Evolutionary conservation across 768 basidiomycete species (phyloP).

Genomic region (Tylopilus sp.): DNA sequence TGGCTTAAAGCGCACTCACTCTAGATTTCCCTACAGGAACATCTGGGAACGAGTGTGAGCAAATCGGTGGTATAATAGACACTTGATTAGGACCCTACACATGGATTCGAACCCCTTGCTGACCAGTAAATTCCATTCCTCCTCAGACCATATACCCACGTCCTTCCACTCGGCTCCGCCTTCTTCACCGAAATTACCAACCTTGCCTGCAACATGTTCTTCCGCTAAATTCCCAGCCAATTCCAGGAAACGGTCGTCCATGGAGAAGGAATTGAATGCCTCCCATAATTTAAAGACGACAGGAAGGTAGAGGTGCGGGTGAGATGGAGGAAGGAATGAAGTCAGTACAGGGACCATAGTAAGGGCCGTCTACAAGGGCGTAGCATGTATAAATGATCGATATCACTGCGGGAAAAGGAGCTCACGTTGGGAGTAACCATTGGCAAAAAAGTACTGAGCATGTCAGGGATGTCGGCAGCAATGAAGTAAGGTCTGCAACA

Average conservation of each 20-base stretch:
- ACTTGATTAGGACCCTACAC: conserved; percentile 42
- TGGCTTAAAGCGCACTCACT: conserved; percentile 37
- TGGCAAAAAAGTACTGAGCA: conserved; percentile 72
- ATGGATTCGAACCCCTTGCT: conserved; percentile 80
- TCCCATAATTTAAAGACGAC: conserved; percentile 75
- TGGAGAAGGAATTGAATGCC: conserved; percentile 66
- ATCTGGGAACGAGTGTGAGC: conserved; percentile 24
- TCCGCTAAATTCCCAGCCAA: conserved; percentile 67
- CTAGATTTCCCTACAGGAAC: conserved; percentile 60
- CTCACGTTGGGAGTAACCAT: conserved; percentile 68
- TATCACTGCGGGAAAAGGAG: not conserved
- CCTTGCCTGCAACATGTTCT: conserved; percentile 65
- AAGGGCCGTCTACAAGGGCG: conserved; percentile 50
- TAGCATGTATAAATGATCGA: conserved; percentile 1
- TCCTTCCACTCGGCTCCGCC: conserved; percentile 69
- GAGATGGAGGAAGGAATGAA: conserved; percentile 71
- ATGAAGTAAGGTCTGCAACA: conserved; percentile 70
- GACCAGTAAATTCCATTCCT: conserved; percentile 80
- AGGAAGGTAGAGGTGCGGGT: conserved; percentile 67
- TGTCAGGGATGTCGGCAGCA: conserved; percentile 57
- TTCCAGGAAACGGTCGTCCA: conserved; percentile 76
- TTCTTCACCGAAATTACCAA: conserved; percentile 50
- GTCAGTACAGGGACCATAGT: conserved; percentile 74
- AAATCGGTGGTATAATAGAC: conserved; percentile 34
- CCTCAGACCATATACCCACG: conserved; percentile 85